These are phyloP conservation scores for Ascochyta fabae DNA, from an alignment of 2,329 filamentous ascomycete genomes.

Conservation along the genomic window DNA sequence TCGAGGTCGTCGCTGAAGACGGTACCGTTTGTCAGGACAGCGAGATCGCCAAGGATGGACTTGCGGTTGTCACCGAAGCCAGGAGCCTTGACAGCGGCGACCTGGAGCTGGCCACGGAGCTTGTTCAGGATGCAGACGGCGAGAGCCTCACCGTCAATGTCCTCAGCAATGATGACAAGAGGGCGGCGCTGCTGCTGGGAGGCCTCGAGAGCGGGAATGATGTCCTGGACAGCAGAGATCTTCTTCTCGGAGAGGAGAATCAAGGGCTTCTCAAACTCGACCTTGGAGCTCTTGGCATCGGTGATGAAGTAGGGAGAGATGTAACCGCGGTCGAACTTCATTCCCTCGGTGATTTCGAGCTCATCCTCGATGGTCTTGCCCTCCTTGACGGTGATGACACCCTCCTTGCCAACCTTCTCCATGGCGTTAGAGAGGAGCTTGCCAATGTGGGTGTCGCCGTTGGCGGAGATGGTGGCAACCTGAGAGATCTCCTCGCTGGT, in stretches of 20 bases:
- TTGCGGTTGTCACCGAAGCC: conserved; percentile 99
- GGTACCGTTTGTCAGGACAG: conserved; percentile 92
- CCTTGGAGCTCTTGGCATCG: conserved; percentile 97
- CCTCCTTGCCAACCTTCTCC: conserved; percentile 99
- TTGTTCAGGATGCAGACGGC: conserved; percentile 99
- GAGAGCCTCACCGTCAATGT: conserved; percentile 97
- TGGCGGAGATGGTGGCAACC: conserved; percentile 97
- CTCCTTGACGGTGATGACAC: conserved; percentile 99
- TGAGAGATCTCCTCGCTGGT: conserved; percentile 97
- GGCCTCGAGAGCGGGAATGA: conserved; percentile 95
- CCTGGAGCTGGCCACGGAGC: conserved; percentile 98
- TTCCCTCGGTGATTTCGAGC: conserved; percentile 98
- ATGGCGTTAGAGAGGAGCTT: conserved; percentile 96
- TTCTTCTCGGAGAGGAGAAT: conserved; percentile 99
- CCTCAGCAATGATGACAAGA: conserved; percentile 97
- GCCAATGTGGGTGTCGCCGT: conserved; percentile 94
- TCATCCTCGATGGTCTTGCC: conserved; percentile 98
- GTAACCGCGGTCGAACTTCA: conserved; percentile 99
- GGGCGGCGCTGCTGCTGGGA: conserved; percentile 95
- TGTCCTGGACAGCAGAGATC: conserved; percentile 99
- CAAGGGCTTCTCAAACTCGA: conserved; percentile 99
- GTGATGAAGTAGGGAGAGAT: conserved; percentile 99
- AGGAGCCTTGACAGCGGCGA: conserved; percentile 97
- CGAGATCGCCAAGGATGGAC: conserved; percentile 97
- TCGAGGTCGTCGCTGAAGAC: conserved; percentile 99